Base-by-base conservation (phyloP, 2,329 filamentous ascomycete genomes). In the Sporothrix brasiliensis region DNA sequence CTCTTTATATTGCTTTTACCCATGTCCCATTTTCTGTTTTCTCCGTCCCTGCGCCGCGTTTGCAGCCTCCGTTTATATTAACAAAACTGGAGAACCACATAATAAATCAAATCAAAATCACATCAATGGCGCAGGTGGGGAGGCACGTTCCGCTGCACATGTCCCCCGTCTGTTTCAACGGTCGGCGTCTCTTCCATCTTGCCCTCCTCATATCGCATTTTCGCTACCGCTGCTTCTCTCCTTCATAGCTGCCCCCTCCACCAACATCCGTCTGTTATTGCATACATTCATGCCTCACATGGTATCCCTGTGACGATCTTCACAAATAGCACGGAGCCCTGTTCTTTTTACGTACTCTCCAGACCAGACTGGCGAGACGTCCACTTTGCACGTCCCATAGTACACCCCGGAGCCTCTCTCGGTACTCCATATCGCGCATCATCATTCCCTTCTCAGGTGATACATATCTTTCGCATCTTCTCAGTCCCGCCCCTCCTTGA, bases 1-100 rank as follows among this genome's bases (percentile, higher is more conserved):
- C 60, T 49, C 60, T 63, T 63, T 30, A 61, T 44, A 24, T 61
- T 61, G 56, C 56, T 61, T 53, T 53, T 24, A 53, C 56, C n/a
- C 34, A 44, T 34, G 30, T 24, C 50, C 21, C 19, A 21, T 21
- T 39, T 30, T 41, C 54, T 39, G 6, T 44, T 44, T 44, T 44
- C 56, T 44, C 56, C 56, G 34, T 61, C 52, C 53, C 34, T 61
- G 56, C 39, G 34, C 56, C 56, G 56, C 56, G 24, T 44, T n/a
- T n/a, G 41, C 34, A 61, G 56, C 56, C 56, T 61, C 56, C 56
- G 56, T 61, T 61, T 11, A 61, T 39, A 61, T 41, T 44, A 61
- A 13, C 34, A 61, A 7, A 24, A 6, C 13, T 13, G 56, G n/a
- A 16, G 11, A 24, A 39, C 14, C n/a, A 44, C 41, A 61, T 21